Conservation (phyloP, 2,329 filamentous ascomycete genomes). For the Fusarium concolor region DNA sequence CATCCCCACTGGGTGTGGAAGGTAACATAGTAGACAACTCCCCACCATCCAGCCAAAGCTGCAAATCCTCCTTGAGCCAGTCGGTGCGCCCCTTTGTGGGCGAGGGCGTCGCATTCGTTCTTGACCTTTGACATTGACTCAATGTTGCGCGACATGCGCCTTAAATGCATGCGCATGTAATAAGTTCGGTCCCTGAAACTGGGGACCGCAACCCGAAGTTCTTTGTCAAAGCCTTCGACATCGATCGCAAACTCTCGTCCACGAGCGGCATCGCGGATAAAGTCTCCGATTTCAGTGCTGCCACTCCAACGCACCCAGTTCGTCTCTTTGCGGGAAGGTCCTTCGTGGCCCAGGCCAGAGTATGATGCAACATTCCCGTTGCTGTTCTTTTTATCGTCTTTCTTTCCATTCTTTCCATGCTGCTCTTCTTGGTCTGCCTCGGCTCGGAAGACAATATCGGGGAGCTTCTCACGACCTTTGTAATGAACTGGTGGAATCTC, state of each 20-base stretch:
- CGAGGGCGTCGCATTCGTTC: slow-evolving; percentile 81
- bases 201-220: slow-evolving; percentile 84
- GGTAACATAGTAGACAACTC: slow-evolving; percentile 77
- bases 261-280: slow-evolving; percentile 88
- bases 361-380: slow-evolving; percentile 72
- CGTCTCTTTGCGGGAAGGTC: slow-evolving; percentile 56
- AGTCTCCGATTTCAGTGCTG: slow-evolving; percentile 92
- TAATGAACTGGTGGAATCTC: slow-evolving; percentile 79
- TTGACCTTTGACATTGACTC: slow-evolving; percentile 79
- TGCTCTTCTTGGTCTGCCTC: slow-evolving; percentile 73
- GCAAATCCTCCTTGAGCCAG: slow-evolving; percentile 84
- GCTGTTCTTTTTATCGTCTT: slow-evolving; percentile 46
- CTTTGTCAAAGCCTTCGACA: slow-evolving; percentile 74
- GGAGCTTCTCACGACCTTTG: slow-evolving; percentile 75
- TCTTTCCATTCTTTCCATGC: slow-evolving; percentile 50
- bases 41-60: slow-evolving; percentile 82
- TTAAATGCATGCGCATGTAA: slow-evolving; percentile 81
- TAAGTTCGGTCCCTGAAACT: slow-evolving; percentile 92
- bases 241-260: slow-evolving; percentile 87
- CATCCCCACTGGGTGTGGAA: slow-evolving; percentile 83
- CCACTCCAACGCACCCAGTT: slow-evolving; percentile 87
- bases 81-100: slow-evolving; percentile 80
- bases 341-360: slow-evolving; percentile 75
- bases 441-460: slow-evolving; percentile 82
- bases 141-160: slow-evolving; percentile 77